Conservation (phyloP, 2,329 filamentous ascomycete genomes). For the Claviceps sorghi region DNA sequence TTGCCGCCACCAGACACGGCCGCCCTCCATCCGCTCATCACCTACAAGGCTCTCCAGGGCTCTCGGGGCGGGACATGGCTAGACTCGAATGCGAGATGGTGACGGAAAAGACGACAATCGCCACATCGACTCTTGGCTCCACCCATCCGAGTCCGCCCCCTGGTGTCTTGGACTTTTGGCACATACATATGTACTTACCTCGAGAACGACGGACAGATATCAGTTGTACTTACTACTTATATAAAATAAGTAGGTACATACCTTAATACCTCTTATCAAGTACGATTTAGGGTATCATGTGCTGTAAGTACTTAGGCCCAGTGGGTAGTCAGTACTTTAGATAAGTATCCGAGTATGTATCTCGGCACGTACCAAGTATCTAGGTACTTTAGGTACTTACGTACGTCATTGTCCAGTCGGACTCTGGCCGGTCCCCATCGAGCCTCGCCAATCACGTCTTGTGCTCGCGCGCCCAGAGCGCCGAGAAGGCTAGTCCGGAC, state of each 20-base stretch:
- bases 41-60: too few species aligned
- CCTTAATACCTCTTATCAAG: too few species aligned
- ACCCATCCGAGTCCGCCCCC: neutral
- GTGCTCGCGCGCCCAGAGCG: neutral
- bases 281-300: too few species aligned
- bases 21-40: too few species aligned
- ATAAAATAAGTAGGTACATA: too few species aligned
- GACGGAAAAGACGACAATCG: neutral
- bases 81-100: neutral
- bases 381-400: too few species aligned
- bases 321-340: too few species aligned
- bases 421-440: neutral
- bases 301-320: too few species aligned
- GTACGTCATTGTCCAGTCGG: constrained; percentile 3
- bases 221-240: neutral
- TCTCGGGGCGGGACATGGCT: neutral
- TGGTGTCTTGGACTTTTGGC: constrained; percentile 1
- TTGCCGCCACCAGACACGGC: too few species aligned
- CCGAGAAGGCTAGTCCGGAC: neutral
- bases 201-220: neutral
- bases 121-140: neutral
- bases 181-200: too few species aligned
- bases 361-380: too few species aligned
- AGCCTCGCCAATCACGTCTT: constrained; percentile 1
- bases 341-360: too few species aligned